phyloP scores from a whole-genome alignment of 441 rosid species.

The Flueggea neowawraea region DNA sequence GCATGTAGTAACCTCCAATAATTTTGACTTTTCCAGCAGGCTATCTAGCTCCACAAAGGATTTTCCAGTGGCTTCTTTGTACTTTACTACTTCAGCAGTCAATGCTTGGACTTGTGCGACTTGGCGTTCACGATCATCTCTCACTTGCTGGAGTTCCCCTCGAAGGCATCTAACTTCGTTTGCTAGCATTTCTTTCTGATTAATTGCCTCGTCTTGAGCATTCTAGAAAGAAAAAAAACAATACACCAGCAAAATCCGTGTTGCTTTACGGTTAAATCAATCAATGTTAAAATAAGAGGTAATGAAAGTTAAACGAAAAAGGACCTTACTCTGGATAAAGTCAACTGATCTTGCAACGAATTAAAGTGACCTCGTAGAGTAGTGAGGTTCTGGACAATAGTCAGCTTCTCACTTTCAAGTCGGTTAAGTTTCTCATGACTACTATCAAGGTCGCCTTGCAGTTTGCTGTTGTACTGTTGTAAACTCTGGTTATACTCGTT shows the following conservation, averaged over 20 bases:
- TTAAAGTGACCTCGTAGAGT: slow-evolving; percentile 80
- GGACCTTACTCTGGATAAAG: slow-evolving; percentile 57
- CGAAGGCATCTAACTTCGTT: slow-evolving; percentile 74
- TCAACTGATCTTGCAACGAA: slow-evolving; percentile 82
- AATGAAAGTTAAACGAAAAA: background rate
- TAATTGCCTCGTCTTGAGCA: slow-evolving; percentile 74
- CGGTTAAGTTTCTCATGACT: slow-evolving; percentile 58
- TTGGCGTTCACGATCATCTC: slow-evolving; percentile 91
- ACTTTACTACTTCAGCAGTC: slow-evolving; percentile 53
- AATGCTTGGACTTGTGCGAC: slow-evolving; percentile 50
- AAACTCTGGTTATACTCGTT: slow-evolving; percentile 91
- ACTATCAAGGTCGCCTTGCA: slow-evolving; percentile 59
- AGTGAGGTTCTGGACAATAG: slow-evolving; percentile 83
- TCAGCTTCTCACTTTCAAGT: slow-evolving; percentile 76
- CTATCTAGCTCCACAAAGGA: slow-evolving; percentile 65
- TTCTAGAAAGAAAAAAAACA: slow-evolving; percentile 38
- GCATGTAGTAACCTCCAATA: slow-evolving; percentile 68
- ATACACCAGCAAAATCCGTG: background rate
- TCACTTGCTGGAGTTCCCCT: slow-evolving; percentile 75
- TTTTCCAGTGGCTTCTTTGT: slow-evolving; percentile 76
- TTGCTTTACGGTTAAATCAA: background rate
- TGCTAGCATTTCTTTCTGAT: slow-evolving; percentile 56
- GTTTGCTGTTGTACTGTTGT: slow-evolving; percentile 77
- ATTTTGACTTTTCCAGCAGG: slow-evolving; percentile 54
- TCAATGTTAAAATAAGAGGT: background rate